Conservation (phyloP, 1,139 yeast species). For the Kazachstania sp. region DNA sequence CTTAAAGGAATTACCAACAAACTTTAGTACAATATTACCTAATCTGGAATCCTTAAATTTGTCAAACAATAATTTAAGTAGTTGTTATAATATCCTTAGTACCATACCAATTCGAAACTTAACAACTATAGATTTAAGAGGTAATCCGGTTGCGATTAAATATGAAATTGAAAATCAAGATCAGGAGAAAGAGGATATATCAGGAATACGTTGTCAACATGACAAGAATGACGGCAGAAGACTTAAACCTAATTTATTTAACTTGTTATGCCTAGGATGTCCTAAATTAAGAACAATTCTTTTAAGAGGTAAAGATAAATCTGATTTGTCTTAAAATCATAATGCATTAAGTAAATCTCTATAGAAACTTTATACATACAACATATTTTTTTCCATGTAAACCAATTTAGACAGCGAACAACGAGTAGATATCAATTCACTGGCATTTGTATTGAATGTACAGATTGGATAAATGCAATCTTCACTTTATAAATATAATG, state of each 20-base stretch:
- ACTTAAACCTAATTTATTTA: background rate
- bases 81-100: slow-evolving; percentile 4
- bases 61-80: slow-evolving; percentile 4
- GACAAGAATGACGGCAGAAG: background rate
- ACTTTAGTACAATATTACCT: slow-evolving; percentile 3
- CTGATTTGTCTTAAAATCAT: background rate
- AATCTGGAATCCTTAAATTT: slow-evolving; percentile 5
- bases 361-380: background rate
- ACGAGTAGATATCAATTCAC: too few relatives aligned
- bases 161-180: slow-evolving; percentile 3
- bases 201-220: background rate
- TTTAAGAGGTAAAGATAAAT: slow-evolving; percentile 1
- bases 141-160: slow-evolving; percentile 4
- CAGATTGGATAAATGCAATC: background rate
- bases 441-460: too few relatives aligned
- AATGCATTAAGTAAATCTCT: background rate
- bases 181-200: background rate
- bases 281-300: slow-evolving; percentile 2
- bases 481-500: background rate
- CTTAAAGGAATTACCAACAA: slow-evolving; percentile 4
- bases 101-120: slow-evolving; percentile 2
- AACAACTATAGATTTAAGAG: slow-evolving; percentile 4
- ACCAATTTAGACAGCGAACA: background rate
- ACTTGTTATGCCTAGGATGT: slow-evolving; percentile 1
- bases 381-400: background rate